These are phyloP conservation scores for Tuber microsphaerosporum DNA, from an alignment of 495 filamentous ascomycete species.

Conservation along the genomic window DNA sequence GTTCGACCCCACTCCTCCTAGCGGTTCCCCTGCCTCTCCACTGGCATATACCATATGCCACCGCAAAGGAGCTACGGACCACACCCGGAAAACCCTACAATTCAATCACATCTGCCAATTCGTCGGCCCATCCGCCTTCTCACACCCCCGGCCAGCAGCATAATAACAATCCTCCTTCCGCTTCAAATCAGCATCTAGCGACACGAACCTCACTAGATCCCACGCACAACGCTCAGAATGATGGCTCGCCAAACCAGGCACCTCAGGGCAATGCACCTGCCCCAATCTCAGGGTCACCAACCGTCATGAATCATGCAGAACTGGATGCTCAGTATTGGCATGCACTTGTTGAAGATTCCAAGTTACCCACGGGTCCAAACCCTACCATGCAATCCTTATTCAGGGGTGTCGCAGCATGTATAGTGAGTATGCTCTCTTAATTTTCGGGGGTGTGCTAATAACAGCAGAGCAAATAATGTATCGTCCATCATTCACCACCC, in stretches of 20 bases:
- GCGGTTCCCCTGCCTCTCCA: slow-evolving; percentile 1
- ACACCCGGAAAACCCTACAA: slow-evolving; percentile 17
- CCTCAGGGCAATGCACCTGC: background rate
- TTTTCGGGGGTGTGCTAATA: background rate
- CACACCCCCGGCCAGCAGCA: background rate
- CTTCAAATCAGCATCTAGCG: background rate
- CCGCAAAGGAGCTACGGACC: background rate
- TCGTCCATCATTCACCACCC: slow-evolving; percentile 13
- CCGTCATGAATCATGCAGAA: background rate
- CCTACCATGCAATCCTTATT: slow-evolving; percentile 18
- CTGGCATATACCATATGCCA: slow-evolving; percentile 4
- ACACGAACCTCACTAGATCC: background rate
- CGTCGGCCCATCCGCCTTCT: background rate
- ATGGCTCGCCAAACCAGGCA: background rate
- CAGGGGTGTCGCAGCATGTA: slow-evolving; percentile 24
- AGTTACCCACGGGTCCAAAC: slow-evolving; percentile 17
- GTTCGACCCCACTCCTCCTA: background rate
- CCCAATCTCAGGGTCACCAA: background rate
- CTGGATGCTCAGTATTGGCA: slow-evolving; percentile 18
- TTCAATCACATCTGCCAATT: slow-evolving; percentile 4
- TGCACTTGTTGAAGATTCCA: slow-evolving; percentile 12
- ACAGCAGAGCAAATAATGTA: too few relatives aligned
- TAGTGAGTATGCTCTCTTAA: slow-evolving; percentile 6
- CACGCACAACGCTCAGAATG: background rate
- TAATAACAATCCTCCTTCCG: background rate